Conservation (phyloP, 257 asterid genomes). For the Solanum rostratum region DNA sequence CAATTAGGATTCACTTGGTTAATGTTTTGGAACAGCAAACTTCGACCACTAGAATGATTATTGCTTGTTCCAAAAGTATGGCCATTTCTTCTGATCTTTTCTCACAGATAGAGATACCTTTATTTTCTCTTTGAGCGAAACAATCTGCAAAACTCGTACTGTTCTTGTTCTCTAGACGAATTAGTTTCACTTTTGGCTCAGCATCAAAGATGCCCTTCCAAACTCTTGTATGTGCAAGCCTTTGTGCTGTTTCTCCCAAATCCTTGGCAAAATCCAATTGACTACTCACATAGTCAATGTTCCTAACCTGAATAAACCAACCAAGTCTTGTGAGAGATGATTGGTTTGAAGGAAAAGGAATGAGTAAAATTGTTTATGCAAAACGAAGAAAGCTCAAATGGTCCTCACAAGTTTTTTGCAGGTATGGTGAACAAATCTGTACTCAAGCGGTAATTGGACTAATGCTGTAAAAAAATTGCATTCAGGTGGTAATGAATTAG, state of each 20-base stretch:
- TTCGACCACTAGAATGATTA: not conserved
- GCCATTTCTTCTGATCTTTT: not conserved
- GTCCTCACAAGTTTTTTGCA: not conserved
- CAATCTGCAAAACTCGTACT: not conserved
- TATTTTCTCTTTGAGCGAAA: not conserved
- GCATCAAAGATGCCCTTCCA: not conserved
- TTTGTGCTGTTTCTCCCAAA: not conserved
- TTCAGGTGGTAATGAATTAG: not conserved
- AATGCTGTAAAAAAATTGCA: too few species aligned
- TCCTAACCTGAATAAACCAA: not conserved
- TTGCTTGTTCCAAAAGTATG: not conserved
- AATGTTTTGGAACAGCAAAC: not conserved
- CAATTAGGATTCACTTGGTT: not conserved
- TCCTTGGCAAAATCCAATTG: not conserved
- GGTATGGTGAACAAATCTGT: not conserved
- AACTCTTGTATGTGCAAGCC: not conserved
- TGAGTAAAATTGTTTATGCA: not conserved
- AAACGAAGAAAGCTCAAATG: not conserved
- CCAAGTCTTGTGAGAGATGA: not conserved
- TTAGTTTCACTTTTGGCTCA: not conserved
- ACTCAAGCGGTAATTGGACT: not conserved
- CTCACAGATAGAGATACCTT: not conserved
- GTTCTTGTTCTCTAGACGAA: not conserved
- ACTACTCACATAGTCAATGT: not conserved
- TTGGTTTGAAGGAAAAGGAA: too few species aligned